These are phyloP conservation scores for Puccinia polysora DNA, from an alignment of 1,284 basidiomycete genomes.

Conservation along the genomic window DNA sequence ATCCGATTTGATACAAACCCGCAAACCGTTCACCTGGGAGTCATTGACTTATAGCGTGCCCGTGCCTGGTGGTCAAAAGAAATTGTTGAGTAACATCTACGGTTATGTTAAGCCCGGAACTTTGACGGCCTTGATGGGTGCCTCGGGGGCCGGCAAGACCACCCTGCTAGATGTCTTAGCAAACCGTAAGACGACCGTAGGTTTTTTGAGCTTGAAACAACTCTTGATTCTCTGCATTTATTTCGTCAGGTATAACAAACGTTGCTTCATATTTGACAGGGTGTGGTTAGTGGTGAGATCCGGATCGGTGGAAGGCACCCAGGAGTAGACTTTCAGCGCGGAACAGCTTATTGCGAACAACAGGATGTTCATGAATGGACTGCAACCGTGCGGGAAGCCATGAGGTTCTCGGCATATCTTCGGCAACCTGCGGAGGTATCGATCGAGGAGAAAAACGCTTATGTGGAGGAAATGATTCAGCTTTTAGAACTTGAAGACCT, in stretches of 20 bases:
- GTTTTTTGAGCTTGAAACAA: slow-evolving; percentile 46
- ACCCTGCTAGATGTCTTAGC: slow-evolving; percentile 60
- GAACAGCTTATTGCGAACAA: slow-evolving; percentile 60
- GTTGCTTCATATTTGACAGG: slow-evolving; percentile 47
- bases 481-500: slow-evolving; percentile 58
- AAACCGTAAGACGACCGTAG: slow-evolving; percentile 54
- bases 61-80: slow-evolving; percentile 53
- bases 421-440: slow-evolving; percentile 58
- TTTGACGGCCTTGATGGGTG: slow-evolving; percentile 57
- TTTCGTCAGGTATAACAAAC: no score
- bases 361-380: slow-evolving; percentile 67
- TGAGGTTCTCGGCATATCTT: slow-evolving; percentile 61
- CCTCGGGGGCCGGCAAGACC: slow-evolving; percentile 56
- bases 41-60: slow-evolving; percentile 56
- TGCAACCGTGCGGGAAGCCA: slow-evolving; percentile 62
- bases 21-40: slow-evolving; percentile 56
- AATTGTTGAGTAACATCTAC: slow-evolving; percentile 56
- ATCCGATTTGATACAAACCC: slow-evolving; percentile 55
- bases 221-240: slow-evolving; percentile 50
- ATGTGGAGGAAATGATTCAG: slow-evolving; percentile 59
- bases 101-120: slow-evolving; percentile 58
- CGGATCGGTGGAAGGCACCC: slow-evolving; percentile 58
- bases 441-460: slow-evolving; percentile 58
- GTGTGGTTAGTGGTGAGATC: slow-evolving; percentile 54
- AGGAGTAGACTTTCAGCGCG: slow-evolving; percentile 57